Evolutionary conservation across 2,329 filamentous ascomycete species (phyloP).

Genomic region (Knufia fluminis): DNA sequence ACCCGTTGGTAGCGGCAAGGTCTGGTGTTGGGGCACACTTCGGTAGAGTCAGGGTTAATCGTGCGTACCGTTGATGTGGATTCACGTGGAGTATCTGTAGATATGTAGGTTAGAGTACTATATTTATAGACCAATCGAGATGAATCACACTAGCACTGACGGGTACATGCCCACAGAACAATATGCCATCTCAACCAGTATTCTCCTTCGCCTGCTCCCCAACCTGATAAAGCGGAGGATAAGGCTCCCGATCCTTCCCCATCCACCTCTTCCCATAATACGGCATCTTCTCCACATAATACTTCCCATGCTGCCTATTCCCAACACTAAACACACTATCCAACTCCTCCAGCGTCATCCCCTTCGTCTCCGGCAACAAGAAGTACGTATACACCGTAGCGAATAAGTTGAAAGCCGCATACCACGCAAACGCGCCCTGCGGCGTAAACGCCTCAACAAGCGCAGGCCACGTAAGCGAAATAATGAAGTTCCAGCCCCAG

Average conservation of each 20-base stretch:
- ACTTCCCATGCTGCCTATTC: conserved; percentile 34
- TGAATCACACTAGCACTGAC: no score
- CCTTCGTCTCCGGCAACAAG: conserved; percentile 43
- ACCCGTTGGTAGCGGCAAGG: no score
- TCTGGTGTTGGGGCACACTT: no score
- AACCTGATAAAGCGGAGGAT: conserved; percentile 11
- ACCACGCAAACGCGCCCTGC: conserved; percentile 34
- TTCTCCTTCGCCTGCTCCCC: conserved; percentile 7
- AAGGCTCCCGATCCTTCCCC: conserved; percentile 24
- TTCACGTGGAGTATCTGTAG: no score
- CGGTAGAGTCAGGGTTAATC: no score
- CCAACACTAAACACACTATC: conserved; percentile 48
- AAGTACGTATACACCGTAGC: conserved; percentile 52
- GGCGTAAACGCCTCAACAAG: conserved; percentile 34
- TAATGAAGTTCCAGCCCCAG: conserved; percentile 46
- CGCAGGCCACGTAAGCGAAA: conserved; percentile 46
- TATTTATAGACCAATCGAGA: no score
- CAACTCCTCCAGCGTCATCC: conserved; percentile 37
- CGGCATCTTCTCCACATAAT: conserved; percentile 31
- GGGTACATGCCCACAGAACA: no score
- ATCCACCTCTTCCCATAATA: conserved; percentile 31
- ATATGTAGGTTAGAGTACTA: no score
- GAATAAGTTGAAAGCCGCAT: conserved; percentile 44
- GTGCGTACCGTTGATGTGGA: no score
- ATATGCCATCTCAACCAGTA: not conserved